These are phyloP conservation scores for Tetracladium maxilliforme DNA, from an alignment of 2,329 filamentous ascomycete genomes.

Conservation along the genomic window DNA sequence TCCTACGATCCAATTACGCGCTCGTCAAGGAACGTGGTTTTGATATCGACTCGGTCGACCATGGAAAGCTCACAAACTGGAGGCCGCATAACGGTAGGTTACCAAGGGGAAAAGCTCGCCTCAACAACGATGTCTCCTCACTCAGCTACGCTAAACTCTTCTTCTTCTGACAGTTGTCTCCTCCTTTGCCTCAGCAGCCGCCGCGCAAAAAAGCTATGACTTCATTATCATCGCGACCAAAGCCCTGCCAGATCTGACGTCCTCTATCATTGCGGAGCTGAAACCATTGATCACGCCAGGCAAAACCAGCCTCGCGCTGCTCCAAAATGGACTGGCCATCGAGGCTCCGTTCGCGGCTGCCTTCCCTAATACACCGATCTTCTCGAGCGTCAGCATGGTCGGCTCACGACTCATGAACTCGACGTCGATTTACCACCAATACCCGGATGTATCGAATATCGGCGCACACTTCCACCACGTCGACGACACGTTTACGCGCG, in stretches of 20 bases:
- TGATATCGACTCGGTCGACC: slow-evolving; percentile 10
- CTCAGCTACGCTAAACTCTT: too few relatives aligned
- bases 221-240: slow-evolving; percentile 15
- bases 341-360: slow-evolving; percentile 9
- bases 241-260: slow-evolving; percentile 12
- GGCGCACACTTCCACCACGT: slow-evolving; percentile 8
- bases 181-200: slow-evolving; percentile 1
- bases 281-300: slow-evolving; percentile 10
- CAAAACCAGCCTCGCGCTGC: slow-evolving; percentile 12
- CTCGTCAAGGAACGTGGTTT: slow-evolving; percentile 9
- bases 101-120: too few relatives aligned
- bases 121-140: too few relatives aligned
- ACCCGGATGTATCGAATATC: slow-evolving; percentile 8
- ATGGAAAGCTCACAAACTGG: slow-evolving; percentile 9
- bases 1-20: slow-evolving; percentile 10
- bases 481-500: slow-evolving; percentile 5
- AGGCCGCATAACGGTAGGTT: slow-evolving; percentile 8
- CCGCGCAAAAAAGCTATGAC: slow-evolving; percentile 8
- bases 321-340: slow-evolving; percentile 15
- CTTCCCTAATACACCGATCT: slow-evolving; percentile 9
- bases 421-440: slow-evolving; percentile 9
- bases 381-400: slow-evolving; percentile 11
- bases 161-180: slow-evolving; percentile 3
- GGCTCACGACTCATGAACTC: slow-evolving; percentile 8
- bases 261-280: slow-evolving; percentile 11